Evolutionary conservation across 768 basidiomycete species (phyloP), one percentile per base, ranked within the genome.

Genomic region (Naganishia vishniacii): DNA sequence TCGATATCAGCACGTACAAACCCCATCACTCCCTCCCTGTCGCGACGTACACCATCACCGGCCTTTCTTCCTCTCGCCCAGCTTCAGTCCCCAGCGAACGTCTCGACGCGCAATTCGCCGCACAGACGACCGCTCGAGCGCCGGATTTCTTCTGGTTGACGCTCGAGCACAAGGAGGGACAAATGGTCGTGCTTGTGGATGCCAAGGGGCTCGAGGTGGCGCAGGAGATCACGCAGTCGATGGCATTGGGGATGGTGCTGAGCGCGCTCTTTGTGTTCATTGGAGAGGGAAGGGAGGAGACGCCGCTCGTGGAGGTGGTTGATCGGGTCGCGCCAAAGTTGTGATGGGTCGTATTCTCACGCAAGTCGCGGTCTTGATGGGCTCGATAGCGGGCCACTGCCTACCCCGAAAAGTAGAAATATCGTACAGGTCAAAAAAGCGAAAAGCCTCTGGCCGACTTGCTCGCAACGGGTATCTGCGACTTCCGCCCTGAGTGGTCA

Each of bases 161-260:
- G 32, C 53, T 56, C 23, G 18, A 20, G 20, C 32, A 32, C 34
- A 23, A 56, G 25, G n/a, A 31, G 7, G n/a, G 32, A n/a, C 18
- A 56, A n/a, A 26, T 40, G 20, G 53, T 56, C 20, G 20, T 56
- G 18, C 53, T 56, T 34, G 53, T 56, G 4, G 53, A 56, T 40
- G 53, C 20, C 3, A 56, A 37, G n/a, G 34, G 53, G 23, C 37
- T 37, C 53, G 4, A 32, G 16, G n/a, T 34, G 8, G 53, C 13
- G 16, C 32, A 41, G 13, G 32, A 40, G 53, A 56, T 56, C 2
- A 34, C 37, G 4, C 12, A 8, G 15, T 1, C 1, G 15, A 20
- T 15, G 11, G 53, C 53, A 20, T 2, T 3, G 23, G 53, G 53
- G 6, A 56, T 56, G 53, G 16, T 20, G 28, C 37, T 56, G 37